Percentiles rank a stretch among this genome's conserved stretches.
These are phyloP conservation scores for Chloranthus sessilifolius DNA, from an alignment of 164 flowering plant genomes.

Conservation along the genomic window DNA sequence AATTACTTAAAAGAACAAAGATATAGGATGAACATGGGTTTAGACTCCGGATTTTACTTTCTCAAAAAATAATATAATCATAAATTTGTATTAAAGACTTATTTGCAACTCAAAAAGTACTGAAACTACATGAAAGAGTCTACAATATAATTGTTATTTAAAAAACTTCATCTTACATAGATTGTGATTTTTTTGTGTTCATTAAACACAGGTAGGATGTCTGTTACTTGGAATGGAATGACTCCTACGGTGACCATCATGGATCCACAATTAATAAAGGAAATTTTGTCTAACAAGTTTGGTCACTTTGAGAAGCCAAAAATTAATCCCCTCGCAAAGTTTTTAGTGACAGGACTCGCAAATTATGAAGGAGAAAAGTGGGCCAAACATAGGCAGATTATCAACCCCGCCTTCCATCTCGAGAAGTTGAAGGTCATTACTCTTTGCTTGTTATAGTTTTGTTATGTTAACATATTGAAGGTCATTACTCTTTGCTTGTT, in stretches of 20 bases:
- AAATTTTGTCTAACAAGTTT: slow-evolving; percentile 24
- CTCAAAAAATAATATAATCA: too few species aligned
- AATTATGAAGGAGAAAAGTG: slow-evolving; percentile 36
- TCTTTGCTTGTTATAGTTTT: neutral
- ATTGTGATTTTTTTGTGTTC: too few species aligned
- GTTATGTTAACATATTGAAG: neutral
- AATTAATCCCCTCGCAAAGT: slow-evolving; percentile 23
- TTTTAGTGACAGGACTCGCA: slow-evolving; percentile 27
- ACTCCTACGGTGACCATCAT: slow-evolving; percentile 32
- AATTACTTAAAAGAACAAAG: too few species aligned
- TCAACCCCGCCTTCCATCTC: slow-evolving; percentile 40
- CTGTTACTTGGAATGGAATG: slow-evolving; percentile 30
- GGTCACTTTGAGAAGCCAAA: slow-evolving; percentile 37
- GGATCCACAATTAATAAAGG: slow-evolving; percentile 37
- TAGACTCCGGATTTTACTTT: too few species aligned
- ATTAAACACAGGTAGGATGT: slow-evolving; percentile 33
- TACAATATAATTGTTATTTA: too few species aligned
- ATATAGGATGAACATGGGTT: too few species aligned
- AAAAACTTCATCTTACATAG: too few species aligned
- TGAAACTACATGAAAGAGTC: too few species aligned
- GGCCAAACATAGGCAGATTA: slow-evolving; percentile 33
- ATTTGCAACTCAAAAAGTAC: too few species aligned
- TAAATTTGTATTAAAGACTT: too few species aligned
- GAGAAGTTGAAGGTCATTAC: slow-evolving; percentile 39
- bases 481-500: neutral